These are phyloP conservation scores for Penicillium lagena DNA, from an alignment of 495 filamentous ascomycete genomes.

Conservation along the genomic window DNA sequence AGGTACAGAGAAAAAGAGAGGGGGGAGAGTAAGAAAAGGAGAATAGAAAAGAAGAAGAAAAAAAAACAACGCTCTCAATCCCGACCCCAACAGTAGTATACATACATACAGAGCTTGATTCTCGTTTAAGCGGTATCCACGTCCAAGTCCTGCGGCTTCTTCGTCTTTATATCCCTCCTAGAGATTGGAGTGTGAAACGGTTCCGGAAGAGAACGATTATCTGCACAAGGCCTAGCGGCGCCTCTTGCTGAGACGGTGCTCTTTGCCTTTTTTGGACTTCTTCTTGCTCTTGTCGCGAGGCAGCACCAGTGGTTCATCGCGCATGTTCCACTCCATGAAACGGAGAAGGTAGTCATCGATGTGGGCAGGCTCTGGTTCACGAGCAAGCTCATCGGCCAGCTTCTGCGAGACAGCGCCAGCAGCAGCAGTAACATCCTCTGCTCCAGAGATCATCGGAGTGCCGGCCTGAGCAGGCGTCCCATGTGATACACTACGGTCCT, in stretches of 20 bases:
- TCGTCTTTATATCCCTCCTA: too few species aligned
- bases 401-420: too few species aligned
- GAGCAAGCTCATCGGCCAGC: too few species aligned
- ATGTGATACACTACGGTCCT: conserved; percentile 56
- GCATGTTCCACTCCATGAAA: conserved; percentile 69
- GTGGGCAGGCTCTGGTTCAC: conserved; percentile 32
- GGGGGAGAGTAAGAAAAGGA: not conserved
- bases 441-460: conserved; percentile 14
- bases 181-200: not conserved
- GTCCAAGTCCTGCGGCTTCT: too few species aligned
- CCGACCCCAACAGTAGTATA: conserved; percentile 1
- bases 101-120: not conserved
- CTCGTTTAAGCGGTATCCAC: too few species aligned
- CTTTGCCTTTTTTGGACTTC: conserved; percentile 67
- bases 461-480: conserved; percentile 27
- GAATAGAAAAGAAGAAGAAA: conserved; percentile 4
- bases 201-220: too few species aligned
- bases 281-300: conserved; percentile 79
- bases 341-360: conserved; percentile 85
- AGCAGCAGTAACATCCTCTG: not conserved
- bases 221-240: conserved; percentile 17
- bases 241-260: conserved; percentile 42
- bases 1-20: not conserved
- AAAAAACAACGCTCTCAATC: conserved; percentile 3
- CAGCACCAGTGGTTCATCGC: conserved; percentile 70